phyloP scores from a whole-genome alignment of 805 yeast species.

The Nakazawaea peltata region DNA sequence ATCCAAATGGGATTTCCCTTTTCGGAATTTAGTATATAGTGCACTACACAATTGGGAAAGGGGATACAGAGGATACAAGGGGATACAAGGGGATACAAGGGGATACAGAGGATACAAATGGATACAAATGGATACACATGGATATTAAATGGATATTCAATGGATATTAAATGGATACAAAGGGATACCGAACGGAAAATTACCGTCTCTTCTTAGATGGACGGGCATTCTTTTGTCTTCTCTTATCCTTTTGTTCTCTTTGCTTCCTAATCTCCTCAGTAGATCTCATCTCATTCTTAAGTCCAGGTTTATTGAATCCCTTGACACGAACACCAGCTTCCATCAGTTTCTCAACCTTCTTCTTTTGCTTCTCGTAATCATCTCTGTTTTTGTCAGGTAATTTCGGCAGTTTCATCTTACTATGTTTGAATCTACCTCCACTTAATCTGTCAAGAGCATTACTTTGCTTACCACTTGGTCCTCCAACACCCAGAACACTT shows the following conservation, averaged over 20 bases:
- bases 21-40: too few relatives aligned
- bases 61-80: too few relatives aligned
- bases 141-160: too few relatives aligned
- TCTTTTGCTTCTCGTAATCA: constrained; percentile 74
- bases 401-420: constrained; percentile 71
- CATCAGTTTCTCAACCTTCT: constrained; percentile 71
- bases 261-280: constrained; percentile 74
- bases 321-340: constrained; percentile 68
- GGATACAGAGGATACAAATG: too few relatives aligned
- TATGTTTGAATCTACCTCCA: constrained; percentile 61
- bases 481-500: constrained; percentile 20
- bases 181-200: too few relatives aligned
- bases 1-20: too few relatives aligned
- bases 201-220: constrained; percentile 40
- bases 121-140: too few relatives aligned
- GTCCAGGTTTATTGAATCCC: constrained; percentile 48
- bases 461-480: constrained; percentile 26
- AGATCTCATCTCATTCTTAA: constrained; percentile 50
- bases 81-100: too few relatives aligned
- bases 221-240: constrained; percentile 80
- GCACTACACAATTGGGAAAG: too few relatives aligned
- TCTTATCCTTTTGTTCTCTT: constrained; percentile 61
- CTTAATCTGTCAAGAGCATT: constrained; percentile 18
- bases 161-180: too few relatives aligned
- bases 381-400: constrained; percentile 88